Percentiles rank a stretch among this genome's conserved stretches.
Evolutionary conservation across 2,329 filamentous ascomycete genomes (phyloP).

Genomic region (Triangularia setosa): DNA sequence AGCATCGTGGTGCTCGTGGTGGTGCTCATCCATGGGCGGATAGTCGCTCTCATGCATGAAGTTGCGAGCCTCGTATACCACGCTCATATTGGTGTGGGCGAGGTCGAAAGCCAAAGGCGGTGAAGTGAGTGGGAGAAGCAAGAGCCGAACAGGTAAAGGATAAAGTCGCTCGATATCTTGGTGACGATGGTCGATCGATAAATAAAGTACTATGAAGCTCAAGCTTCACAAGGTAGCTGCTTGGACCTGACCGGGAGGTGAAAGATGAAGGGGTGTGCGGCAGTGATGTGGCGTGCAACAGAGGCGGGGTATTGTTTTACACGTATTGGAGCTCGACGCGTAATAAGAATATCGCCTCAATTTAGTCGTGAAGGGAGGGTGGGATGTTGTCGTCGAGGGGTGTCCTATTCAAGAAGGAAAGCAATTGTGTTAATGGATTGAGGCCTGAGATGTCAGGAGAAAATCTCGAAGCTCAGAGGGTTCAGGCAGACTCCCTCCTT

Average conservation of each 20-base stretch:
- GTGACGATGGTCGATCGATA: background rate
- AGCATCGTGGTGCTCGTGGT: conserved; percentile 32
- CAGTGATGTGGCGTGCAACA: background rate
- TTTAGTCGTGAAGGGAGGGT: background rate
- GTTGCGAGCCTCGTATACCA: conserved; percentile 48
- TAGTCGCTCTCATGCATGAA: conserved; percentile 49
- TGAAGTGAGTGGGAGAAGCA: background rate
- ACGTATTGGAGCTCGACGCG: background rate
- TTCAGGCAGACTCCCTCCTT: background rate
- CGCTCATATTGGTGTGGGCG: conserved; percentile 27
- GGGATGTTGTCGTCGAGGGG: background rate
- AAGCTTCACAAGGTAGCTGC: background rate
- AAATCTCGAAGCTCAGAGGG: background rate
- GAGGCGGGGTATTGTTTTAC: background rate
- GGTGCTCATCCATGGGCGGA: conserved; percentile 41
- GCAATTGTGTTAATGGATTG: background rate
- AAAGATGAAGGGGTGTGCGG: background rate
- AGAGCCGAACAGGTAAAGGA: background rate
- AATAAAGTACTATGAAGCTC: background rate
- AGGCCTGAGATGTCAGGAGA: background rate
- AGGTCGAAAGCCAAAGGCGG: background rate
- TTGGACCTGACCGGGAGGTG: background rate
- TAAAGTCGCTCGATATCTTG: background rate
- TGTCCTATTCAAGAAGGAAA: background rate
- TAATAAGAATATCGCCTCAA: background rate